Evolutionary conservation across 2,329 filamentous ascomycete genomes (phyloP).

Genomic region (Cadophora sp.): DNA sequence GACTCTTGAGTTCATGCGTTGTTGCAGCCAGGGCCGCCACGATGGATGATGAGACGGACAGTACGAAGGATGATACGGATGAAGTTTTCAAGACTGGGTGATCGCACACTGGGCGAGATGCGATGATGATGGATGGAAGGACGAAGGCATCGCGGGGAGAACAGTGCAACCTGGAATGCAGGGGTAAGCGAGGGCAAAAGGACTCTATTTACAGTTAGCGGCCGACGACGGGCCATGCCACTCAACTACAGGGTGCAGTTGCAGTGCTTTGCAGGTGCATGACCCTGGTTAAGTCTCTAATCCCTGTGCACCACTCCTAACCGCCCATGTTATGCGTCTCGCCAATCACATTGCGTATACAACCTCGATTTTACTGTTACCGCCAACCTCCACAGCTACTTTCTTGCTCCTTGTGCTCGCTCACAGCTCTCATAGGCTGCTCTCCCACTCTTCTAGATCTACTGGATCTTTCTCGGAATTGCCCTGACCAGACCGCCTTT

Average conservation of each 20-base stretch:
- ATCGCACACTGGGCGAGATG: neutral
- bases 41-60: conserved; percentile 6
- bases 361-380: conserved; percentile 4
- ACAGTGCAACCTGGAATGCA: neutral
- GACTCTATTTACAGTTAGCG: conserved; percentile 9
- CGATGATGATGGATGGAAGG: neutral
- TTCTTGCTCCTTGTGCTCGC: neutral
- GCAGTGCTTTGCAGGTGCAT: neutral
- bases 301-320: neutral
- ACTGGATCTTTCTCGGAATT: conserved; percentile 7
- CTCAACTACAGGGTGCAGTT: too few relatives aligned
- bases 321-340: neutral
- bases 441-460: conserved; percentile 1
- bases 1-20: conserved; percentile 1
- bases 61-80: neutral
- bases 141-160: conserved; percentile 3
- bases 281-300: neutral
- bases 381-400: neutral
- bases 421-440: neutral
- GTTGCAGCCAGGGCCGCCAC: neutral
- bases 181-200: neutral
- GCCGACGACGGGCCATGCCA: neutral
- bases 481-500: neutral
- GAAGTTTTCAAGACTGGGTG: conserved; percentile 2
- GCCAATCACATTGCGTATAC: conserved; percentile 14